phyloP scores from a whole-genome alignment of 768 basidiomycete genomes.

The Trametes sanguinea region DNA sequence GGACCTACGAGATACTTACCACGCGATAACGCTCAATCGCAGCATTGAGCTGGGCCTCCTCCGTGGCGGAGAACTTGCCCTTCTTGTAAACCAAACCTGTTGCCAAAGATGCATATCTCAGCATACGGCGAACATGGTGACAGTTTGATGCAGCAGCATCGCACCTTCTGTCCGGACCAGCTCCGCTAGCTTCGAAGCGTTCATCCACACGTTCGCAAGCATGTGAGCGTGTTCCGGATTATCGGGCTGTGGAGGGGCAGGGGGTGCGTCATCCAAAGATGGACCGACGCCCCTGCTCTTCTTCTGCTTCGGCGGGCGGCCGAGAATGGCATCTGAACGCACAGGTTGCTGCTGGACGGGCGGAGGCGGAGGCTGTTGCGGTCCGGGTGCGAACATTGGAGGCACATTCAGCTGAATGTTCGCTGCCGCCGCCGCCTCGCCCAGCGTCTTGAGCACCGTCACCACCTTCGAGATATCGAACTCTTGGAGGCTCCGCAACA shows the following conservation, averaged over 20 bases:
- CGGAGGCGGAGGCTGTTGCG: conserved; percentile 34
- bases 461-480: conserved; percentile 74
- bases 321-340: conserved; percentile 46
- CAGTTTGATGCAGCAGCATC: not conserved
- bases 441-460: conserved; percentile 62
- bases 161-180: conserved; percentile 70
- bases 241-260: conserved; percentile 28
- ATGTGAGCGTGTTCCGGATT: conserved; percentile 64
- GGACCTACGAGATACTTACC: conserved; percentile 40
- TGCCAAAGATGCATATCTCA: not conserved
- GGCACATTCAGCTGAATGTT: conserved; percentile 35
- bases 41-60: conserved; percentile 62
- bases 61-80: conserved; percentile 82
- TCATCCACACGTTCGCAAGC: conserved; percentile 81
- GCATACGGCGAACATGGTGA: not conserved
- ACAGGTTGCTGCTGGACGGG: conserved; percentile 45
- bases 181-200: conserved; percentile 64
- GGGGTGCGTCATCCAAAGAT: not conserved
- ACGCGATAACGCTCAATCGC: conserved; percentile 66
- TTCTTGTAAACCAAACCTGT: conserved; percentile 84
- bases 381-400: conserved; percentile 29
- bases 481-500: conserved; percentile 71
- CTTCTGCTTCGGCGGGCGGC: conserved; percentile 39
- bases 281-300: conserved; percentile 13
- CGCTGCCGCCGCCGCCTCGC: conserved; percentile 54